Conservation (phyloP, 176 grass and related monocot species). For the Musa itinerans region DNA sequence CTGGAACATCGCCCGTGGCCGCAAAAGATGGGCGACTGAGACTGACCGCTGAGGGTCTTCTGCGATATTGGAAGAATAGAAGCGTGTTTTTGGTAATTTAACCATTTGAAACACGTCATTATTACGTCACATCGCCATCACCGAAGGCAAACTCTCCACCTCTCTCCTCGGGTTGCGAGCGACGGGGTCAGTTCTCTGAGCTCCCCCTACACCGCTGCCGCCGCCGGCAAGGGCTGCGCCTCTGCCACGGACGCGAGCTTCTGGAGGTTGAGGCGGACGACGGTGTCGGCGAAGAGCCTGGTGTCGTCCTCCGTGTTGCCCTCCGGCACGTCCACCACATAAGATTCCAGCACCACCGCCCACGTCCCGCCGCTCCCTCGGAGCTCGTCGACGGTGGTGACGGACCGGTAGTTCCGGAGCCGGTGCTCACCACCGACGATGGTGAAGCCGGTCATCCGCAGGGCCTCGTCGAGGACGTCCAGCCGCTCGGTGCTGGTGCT, state of each 20-base stretch:
- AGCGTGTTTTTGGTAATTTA: neutral
- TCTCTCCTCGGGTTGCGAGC: neutral
- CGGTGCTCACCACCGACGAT: conserved; percentile 94
- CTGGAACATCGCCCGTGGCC: neutral
- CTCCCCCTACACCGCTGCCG: neutral
- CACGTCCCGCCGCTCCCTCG: conserved; percentile 39
- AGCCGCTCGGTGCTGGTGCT: conserved; percentile 95
- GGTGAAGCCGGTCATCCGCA: conserved; percentile 56
- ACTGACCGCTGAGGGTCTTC: neutral
- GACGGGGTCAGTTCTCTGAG: neutral
- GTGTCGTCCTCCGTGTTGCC: conserved; percentile 92
- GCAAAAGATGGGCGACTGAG: neutral
- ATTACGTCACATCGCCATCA: neutral
- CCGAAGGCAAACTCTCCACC: no score
- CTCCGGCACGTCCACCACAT: conserved; percentile 78
- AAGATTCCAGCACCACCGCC: conserved; percentile 87
- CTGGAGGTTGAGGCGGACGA: conserved; percentile 96
- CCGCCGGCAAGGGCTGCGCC: neutral
- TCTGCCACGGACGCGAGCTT: conserved; percentile 90
- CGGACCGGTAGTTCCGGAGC: conserved; percentile 66
- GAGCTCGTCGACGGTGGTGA: conserved; percentile 76
- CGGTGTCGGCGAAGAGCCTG: conserved; percentile 90
- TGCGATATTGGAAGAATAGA: neutral
- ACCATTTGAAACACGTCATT: neutral
- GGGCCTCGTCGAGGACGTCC: conserved; percentile 69